phyloP scores from a whole-genome alignment of 2,329 filamentous ascomycete genomes.

The Fusarium sp. region DNA sequence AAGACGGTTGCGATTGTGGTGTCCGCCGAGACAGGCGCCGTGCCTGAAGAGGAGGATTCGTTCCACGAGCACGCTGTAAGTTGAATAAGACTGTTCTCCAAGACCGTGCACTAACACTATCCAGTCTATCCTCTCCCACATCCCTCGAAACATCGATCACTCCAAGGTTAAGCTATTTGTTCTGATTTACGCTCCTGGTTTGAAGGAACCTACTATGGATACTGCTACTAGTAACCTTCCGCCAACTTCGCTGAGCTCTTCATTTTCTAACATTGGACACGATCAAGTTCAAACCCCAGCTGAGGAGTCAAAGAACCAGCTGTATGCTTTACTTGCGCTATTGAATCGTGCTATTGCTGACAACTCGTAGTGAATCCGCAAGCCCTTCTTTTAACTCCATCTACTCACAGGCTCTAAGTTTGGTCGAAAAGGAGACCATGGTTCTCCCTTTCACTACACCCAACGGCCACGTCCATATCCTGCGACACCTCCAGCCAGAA shows the following conservation, averaged over 20 bases:
- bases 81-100: conserved; percentile 31
- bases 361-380: conserved; percentile 47
- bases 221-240: conserved; percentile 60
- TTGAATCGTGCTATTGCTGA: conserved; percentile 1
- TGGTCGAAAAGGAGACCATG: conserved; percentile 86
- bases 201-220: conserved; percentile 72
- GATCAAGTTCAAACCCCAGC: conserved; percentile 74
- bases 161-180: conserved; percentile 81
- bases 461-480: conserved; percentile 85
- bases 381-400: conserved; percentile 77
- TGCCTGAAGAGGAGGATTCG: conserved; percentile 65
- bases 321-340: conserved; percentile 49
- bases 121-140: conserved; percentile 88
- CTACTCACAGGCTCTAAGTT: conserved; percentile 77
- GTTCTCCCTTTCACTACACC: conserved; percentile 87
- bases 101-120: conserved; percentile 16
- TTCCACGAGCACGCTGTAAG: conserved; percentile 84
- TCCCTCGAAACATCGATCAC: conserved; percentile 79
- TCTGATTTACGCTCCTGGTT: conserved; percentile 84
- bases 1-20: conserved; percentile 90
- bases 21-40: conserved; percentile 74
- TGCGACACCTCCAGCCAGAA: conserved; percentile 85
- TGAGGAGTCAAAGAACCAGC: conserved; percentile 67
- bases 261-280: conserved; percentile 85
- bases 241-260: conserved; percentile 75